Base-by-base conservation (phyloP, 352 stramenopile genomes). In the Globisporangium splendens region DNA sequence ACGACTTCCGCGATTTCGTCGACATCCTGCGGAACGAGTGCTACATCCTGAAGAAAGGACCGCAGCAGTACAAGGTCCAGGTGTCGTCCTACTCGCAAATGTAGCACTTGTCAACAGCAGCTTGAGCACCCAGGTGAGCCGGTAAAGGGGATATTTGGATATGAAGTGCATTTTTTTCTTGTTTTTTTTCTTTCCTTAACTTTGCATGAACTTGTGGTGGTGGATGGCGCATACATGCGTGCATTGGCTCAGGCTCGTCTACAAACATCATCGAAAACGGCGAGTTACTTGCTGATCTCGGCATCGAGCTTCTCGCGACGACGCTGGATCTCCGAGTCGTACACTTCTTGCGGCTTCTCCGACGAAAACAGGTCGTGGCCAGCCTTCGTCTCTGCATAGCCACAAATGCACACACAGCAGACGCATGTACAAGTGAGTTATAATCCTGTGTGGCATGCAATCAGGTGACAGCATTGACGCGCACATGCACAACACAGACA, bases 21-120 rank as follows among this genome's bases (percentile, higher is more conserved):
- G 84, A 95, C 55, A 79, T 91, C 24, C 62, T 96, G n/a, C 87
- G 86, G 58, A 86, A 96, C 61, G 81, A 95, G 53, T 89, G 79
- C 39, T 94, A 92, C 50, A 57, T 96, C 8, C 60, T 95, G 22
- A 95, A 94, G 70, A 90, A 91, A 67, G 86, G 86, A 10, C 77
- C 79, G 1, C 73, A 84, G 17, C 69, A 90, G 41, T 95, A 87
- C 59, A 84, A 94, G 61, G 70, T 95, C 28, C 85, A 89, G 57
- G 63, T 86, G 13, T 79, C 75, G 21, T 77, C 75, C 3, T 85
- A 81, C 57, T 76, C 71, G 50, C 58, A 63, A 22, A 57, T 54
- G 50, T 62, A 35, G 50, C 28, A 11, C 7, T 10, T 35, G 0
- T 35, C 2, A 5, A 6, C 24, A 31, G 24, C 24, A n/a, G n/a